Conservation (phyloP, 2,329 filamentous ascomycete genomes). For the Neofusicoccum ribis region DNA sequence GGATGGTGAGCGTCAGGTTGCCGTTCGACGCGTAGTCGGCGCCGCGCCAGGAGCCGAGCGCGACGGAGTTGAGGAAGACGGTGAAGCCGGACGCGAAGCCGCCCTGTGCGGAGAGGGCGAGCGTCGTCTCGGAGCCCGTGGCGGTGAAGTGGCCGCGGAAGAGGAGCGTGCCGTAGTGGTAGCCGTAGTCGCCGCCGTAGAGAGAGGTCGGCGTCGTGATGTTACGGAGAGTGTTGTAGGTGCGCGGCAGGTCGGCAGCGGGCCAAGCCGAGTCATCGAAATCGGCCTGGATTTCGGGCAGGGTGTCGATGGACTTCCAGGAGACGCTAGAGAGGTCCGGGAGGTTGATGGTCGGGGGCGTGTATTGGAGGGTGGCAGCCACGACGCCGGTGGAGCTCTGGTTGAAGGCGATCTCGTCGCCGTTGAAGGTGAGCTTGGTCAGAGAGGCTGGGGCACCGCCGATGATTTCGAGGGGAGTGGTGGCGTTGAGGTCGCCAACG, state of each 20-base stretch:
- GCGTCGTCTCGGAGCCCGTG: slow-evolving; percentile 57
- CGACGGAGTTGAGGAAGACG: slow-evolving; percentile 64
- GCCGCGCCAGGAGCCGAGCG: slow-evolving; percentile 66
- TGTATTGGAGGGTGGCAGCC: slow-evolving; percentile 53
- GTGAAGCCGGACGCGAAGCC: slow-evolving; percentile 67
- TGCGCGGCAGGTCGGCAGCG: slow-evolving; percentile 56
- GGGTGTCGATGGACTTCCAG: slow-evolving; percentile 70
- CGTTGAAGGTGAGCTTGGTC: slow-evolving; percentile 64
- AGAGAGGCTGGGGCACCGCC: slow-evolving; percentile 56
- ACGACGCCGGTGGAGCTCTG: slow-evolving; percentile 51
- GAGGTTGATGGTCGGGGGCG: slow-evolving; percentile 52
- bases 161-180: slow-evolving; percentile 66
- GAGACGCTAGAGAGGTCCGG: slow-evolving; percentile 59
- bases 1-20: slow-evolving; percentile 59
- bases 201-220: slow-evolving; percentile 64
- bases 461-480: slow-evolving; percentile 67
- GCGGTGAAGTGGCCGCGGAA: slow-evolving; percentile 71
- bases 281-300: slow-evolving; percentile 64
- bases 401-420: slow-evolving; percentile 42
- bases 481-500: slow-evolving; percentile 71
- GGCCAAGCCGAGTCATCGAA: slow-evolving; percentile 74
- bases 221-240: slow-evolving; percentile 59
- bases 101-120: slow-evolving; percentile 64
- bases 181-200: slow-evolving; percentile 73
- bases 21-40: slow-evolving; percentile 50